These are phyloP conservation scores for Kazachstania kunashirensis DNA, from an alignment of 805 yeast genomes.

Conservation along the genomic window DNA sequence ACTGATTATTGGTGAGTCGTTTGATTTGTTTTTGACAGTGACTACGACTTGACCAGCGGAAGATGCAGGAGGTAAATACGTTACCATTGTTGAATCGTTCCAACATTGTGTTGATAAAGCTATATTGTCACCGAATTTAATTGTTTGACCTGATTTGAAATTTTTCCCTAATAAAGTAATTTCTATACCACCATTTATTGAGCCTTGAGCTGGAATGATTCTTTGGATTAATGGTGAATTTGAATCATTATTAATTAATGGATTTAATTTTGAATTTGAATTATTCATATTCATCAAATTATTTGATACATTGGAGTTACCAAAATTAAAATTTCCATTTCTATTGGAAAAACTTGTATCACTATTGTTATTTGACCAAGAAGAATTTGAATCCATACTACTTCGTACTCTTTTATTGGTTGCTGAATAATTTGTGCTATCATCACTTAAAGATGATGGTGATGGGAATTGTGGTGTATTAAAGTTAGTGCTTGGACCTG, in stretches of 20 bases:
- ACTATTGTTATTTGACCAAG: background rate
- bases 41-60: constrained; percentile 86
- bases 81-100: constrained; percentile 87
- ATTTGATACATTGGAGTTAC: too few relatives aligned
- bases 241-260: background rate
- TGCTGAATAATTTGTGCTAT: constrained; percentile 27
- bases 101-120: constrained; percentile 86
- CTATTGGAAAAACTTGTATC: too few relatives aligned
- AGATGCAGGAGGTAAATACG: constrained; percentile 83
- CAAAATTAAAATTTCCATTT: too few relatives aligned
- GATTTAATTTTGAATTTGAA: background rate
- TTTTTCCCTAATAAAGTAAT: constrained; percentile 81
- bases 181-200: constrained; percentile 90
- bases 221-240: constrained; percentile 56
- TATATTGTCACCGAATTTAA: constrained; percentile 73
- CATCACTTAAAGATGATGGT: constrained; percentile 54
- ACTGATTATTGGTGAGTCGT: background rate
- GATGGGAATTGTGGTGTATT: constrained; percentile 33
- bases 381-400: background rate
- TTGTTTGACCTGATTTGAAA: constrained; percentile 70
- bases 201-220: constrained; percentile 90
- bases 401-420: constrained; percentile 2
- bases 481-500: too few relatives aligned
- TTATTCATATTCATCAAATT: background rate
- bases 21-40: constrained; percentile 44